Evolutionary conservation across 768 basidiomycete genomes (phyloP).

Genomic region (Melanogaster broomeanus): DNA sequence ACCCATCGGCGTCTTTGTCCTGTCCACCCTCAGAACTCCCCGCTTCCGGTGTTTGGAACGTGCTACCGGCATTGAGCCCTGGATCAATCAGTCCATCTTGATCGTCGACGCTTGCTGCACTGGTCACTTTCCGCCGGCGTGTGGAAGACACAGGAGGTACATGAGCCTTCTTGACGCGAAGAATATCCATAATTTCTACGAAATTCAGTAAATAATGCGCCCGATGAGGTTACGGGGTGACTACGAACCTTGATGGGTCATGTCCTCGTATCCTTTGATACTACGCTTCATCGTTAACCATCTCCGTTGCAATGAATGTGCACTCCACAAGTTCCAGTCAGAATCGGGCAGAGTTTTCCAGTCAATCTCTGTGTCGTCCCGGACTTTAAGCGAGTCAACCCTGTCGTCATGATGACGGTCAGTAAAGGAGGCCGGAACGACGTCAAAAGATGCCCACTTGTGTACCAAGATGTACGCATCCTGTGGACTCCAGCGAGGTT

Average conservation of each 20-base stretch:
- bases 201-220: slow-evolving; percentile 8
- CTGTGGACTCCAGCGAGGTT: slow-evolving; percentile 70
- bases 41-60: slow-evolving; percentile 27
- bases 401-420: slow-evolving; percentile 36
- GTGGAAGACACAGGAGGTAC: slow-evolving; percentile 41
- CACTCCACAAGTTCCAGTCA: slow-evolving; percentile 84
- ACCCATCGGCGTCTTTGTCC: slow-evolving; percentile 17
- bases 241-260: slow-evolving; percentile 71
- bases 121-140: slow-evolving; percentile 52
- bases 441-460: slow-evolving; percentile 47
- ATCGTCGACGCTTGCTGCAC: slow-evolving; percentile 51
- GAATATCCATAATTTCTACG: slow-evolving; percentile 80
- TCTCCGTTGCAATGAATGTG: slow-evolving; percentile 74
- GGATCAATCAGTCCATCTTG: slow-evolving; percentile 31
- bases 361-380: slow-evolving; percentile 81
- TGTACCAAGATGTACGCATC: slow-evolving; percentile 83
- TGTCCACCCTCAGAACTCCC: slow-evolving; percentile 10
- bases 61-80: slow-evolving; percentile 15
- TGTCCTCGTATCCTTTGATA: slow-evolving; percentile 76
- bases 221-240: background rate
- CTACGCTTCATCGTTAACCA: slow-evolving; percentile 81
- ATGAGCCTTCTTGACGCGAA: slow-evolving; percentile 72
- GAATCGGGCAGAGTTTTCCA: slow-evolving; percentile 78
- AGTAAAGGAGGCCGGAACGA: background rate
- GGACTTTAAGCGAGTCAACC: slow-evolving; percentile 71